phyloP scores from a whole-genome alignment of 2,329 filamentous ascomycete species.

The Fusarium hainanense region DNA sequence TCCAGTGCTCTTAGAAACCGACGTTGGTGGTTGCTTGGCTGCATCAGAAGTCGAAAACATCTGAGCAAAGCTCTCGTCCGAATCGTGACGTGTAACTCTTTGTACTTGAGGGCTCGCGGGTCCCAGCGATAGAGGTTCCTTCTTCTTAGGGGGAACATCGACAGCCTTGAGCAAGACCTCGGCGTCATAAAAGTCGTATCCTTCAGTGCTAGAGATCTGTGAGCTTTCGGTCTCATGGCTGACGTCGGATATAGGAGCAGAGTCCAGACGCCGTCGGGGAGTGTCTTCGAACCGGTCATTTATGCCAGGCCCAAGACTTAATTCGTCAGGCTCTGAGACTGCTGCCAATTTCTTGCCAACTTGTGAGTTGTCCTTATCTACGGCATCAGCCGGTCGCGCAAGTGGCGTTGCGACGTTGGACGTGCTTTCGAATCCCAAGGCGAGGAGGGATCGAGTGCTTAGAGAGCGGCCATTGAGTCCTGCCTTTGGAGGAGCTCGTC shows the following conservation, averaged over 20 bases:
- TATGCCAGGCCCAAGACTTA: constrained; percentile 61
- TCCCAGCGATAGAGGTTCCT: constrained; percentile 50
- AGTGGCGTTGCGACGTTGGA: constrained; percentile 71
- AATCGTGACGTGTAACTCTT: constrained; percentile 61
- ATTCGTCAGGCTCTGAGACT: constrained; percentile 62
- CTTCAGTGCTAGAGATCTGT: constrained; percentile 66
- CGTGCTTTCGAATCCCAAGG: constrained; percentile 70
- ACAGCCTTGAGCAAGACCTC: constrained; percentile 64
- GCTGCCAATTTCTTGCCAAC: constrained; percentile 58
- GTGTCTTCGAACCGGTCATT: constrained; percentile 52
- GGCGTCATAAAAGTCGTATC: constrained; percentile 74
- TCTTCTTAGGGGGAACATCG: constrained; percentile 61
- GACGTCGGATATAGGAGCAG: constrained; percentile 61
- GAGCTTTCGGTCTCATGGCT: constrained; percentile 62
- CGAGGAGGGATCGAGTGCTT: constrained; percentile 59
- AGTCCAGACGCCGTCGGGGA: constrained; percentile 61
- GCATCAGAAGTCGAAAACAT: constrained; percentile 69
- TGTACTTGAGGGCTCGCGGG: constrained; percentile 42
- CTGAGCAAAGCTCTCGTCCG: constrained; percentile 67
- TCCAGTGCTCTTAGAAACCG: constrained; percentile 23
- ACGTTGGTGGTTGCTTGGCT: constrained; percentile 45
- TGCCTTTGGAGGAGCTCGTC: constrained; percentile 47
- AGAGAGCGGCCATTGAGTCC: constrained; percentile 49
- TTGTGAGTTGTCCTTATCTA: constrained; percentile 47
- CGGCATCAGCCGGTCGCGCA: constrained; percentile 60